A percentile compares a stretch with the other conserved stretches of the same genome.
phyloP scores from a whole-genome alignment of 2,329 filamentous ascomycete species.

The Onygenales sp. region DNA sequence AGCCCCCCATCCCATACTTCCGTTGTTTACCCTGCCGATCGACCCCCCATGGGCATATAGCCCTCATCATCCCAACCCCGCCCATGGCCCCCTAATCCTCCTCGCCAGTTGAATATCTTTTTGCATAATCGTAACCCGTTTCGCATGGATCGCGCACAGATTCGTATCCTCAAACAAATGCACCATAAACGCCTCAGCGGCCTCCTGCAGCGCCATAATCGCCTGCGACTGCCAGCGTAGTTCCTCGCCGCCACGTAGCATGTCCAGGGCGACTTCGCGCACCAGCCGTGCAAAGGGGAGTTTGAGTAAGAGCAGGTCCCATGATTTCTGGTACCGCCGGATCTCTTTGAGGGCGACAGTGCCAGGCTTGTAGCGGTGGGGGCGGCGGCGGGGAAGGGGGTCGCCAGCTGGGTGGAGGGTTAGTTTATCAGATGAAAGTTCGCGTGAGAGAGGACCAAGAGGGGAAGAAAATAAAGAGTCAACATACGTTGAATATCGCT shows the following conservation, averaged over 20 bases:
- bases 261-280: conserved; percentile 45
- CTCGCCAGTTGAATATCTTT: conserved; percentile 93
- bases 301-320: conserved; percentile 69
- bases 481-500: conserved; percentile 31
- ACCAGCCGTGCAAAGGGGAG: conserved; percentile 41
- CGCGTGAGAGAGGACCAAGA: background rate
- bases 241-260: conserved; percentile 52
- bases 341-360: conserved; percentile 89
- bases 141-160: conserved; percentile 92
- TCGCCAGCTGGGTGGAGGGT: conserved; percentile 52
- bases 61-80: conserved; percentile 48
- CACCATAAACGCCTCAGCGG: conserved; percentile 90
- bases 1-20: too few species aligned
- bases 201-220: conserved; percentile 86
- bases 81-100: conserved; percentile 69
- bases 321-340: conserved; percentile 77
- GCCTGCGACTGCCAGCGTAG: conserved; percentile 95
- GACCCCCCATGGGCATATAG: too few species aligned
- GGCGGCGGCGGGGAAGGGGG: conserved; percentile 54
- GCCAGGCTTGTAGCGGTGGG: conserved; percentile 61
- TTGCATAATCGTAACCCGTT: conserved; percentile 93
- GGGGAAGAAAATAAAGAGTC: background rate
- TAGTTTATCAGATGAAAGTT: conserved; percentile 5
- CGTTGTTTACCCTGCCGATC: too few species aligned
- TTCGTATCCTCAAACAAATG: conserved; percentile 96